Evolutionary conservation across 2,329 filamentous ascomycete genomes (phyloP), one percentile per base, ranked within the genome.

Genomic region (Davidsoniella neocaledoniae): DNA sequence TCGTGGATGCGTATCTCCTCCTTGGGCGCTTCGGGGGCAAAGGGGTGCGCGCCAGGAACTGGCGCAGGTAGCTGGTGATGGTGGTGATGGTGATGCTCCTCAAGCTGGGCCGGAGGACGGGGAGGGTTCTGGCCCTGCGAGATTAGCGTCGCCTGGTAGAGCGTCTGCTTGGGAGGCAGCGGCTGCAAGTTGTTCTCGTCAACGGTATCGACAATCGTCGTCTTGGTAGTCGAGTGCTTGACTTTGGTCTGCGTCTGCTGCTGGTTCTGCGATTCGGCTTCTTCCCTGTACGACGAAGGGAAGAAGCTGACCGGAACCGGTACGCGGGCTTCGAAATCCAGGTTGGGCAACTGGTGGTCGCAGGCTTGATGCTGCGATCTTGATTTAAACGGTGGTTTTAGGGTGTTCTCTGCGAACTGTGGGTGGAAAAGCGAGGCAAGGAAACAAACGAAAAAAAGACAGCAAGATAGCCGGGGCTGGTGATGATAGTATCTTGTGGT

Each of bases 241-340:
- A 54, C 52, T 37, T 53, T 48, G 40, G 59, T 61, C 50, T 57
- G 55, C 2, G 21, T 23, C 50, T 61, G 62, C 54, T 62, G 21
- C 29, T 49, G 39, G 39, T 41, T n/a, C n/a, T 37, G 47, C 14
- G 47, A 38, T 36, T 41, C 19, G 44, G 49, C 49, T 47, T 40
- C 33, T 66, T 73, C 74, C 68, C 83, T 79, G 79, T 95, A 96
- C 72, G 87, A 86, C 71, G 87, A 94, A 76, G 90, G 90, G 81
- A 96, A 95, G 83, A 95, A 84, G 85, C 87, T 95, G 81, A 95
- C 94, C 74, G 90, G 90, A 73, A 96, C 91, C 77, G 90, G 86
- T 72, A 95, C 85, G 72, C 87, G 85, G 73, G 88, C 87, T 84
- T 94, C 88, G 91, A 94, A 95, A 86, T 95, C 88, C 88, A 95